Conservation (phyloP, 192 early-diverging fungal genomes). For the Lobulomyces angularis region DNA sequence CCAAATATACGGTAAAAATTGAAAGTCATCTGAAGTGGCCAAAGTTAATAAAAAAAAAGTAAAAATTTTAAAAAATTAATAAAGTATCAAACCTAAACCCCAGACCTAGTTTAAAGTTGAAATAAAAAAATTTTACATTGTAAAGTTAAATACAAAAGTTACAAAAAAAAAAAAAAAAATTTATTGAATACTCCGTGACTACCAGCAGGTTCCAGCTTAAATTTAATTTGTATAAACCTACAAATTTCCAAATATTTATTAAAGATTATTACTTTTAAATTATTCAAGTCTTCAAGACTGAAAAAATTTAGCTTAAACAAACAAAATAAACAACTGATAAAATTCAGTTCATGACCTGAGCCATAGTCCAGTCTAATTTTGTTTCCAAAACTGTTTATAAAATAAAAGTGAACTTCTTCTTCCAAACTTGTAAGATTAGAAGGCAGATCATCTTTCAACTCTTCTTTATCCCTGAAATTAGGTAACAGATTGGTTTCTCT, state of each 20-base stretch:
- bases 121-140: too few species aligned
- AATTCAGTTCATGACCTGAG: conserved; percentile 87
- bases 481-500: too few species aligned
- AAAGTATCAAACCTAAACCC: too few species aligned
- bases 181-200: conserved; percentile 95
- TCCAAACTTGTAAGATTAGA: too few species aligned
- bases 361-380: conserved; percentile 90
- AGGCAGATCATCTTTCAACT: too few species aligned
- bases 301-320: conserved; percentile 58
- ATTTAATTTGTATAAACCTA: conserved; percentile 65
- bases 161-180: too few species aligned
- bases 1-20: conserved; percentile 88
- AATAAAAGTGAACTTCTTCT: too few species aligned
- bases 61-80: too few species aligned
- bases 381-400: conserved; percentile 71
- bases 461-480: too few species aligned
- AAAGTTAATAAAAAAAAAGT: too few species aligned
- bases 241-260: conserved; percentile 66
- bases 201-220: conserved; percentile 88
- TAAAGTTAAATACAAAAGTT: too few species aligned
- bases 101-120: too few species aligned
- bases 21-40: conserved; percentile 95
- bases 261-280: not conserved
- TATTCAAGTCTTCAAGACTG: conserved; percentile 35
- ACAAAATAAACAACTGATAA: conserved; percentile 72